Percentiles rank a stretch among this genome's conserved stretches.
Evolutionary conservation across 1,284 basidiomycete species (phyloP).

Genomic region (Irpex rosettiformis): DNA sequence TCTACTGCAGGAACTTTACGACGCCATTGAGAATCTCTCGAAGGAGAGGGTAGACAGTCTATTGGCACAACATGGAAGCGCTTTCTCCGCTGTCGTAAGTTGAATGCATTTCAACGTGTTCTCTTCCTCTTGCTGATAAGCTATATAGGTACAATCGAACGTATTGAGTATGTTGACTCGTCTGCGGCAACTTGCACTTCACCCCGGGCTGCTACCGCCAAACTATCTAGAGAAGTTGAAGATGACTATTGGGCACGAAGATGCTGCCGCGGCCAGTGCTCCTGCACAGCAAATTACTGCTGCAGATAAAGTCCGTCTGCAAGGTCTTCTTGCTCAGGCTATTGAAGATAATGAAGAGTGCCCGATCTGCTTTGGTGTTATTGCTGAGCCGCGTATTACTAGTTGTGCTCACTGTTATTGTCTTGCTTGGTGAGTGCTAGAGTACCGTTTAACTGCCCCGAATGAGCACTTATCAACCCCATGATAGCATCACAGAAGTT

Average conservation of each 20-base stretch:
- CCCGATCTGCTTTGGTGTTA: slow-evolving; percentile 68
- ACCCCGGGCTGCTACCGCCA: slow-evolving; percentile 73
- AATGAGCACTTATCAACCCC: no score
- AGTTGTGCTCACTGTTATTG: slow-evolving; percentile 79
- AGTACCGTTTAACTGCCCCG: no score
- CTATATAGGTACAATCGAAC: slow-evolving; percentile 57
- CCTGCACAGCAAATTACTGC: slow-evolving; percentile 39
- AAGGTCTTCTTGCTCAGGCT: slow-evolving; percentile 58
- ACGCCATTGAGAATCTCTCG: slow-evolving; percentile 67
- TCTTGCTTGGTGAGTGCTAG: slow-evolving; percentile 62
- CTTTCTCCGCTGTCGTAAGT: slow-evolving; percentile 36
- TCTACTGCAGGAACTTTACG: slow-evolving; percentile 58
- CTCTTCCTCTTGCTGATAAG: neutral
- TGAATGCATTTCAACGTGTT: neutral
- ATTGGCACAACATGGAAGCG: slow-evolving; percentile 39
- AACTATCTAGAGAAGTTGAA: slow-evolving; percentile 73
- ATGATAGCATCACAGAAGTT: slow-evolving; percentile 65
- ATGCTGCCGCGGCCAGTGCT: slow-evolving; percentile 10
- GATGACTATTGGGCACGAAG: slow-evolving; percentile 32
- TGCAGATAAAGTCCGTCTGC: slow-evolving; percentile 53
- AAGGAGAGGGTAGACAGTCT: slow-evolving; percentile 58
- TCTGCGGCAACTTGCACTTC: slow-evolving; percentile 81
- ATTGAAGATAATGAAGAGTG: slow-evolving; percentile 87
- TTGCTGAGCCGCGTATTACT: slow-evolving; percentile 75
- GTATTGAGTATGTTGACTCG: slow-evolving; percentile 83